Evolutionary conservation across 2,329 filamentous ascomycete genomes (phyloP).

Genomic region (Plenodomus tracheiphilus): DNA sequence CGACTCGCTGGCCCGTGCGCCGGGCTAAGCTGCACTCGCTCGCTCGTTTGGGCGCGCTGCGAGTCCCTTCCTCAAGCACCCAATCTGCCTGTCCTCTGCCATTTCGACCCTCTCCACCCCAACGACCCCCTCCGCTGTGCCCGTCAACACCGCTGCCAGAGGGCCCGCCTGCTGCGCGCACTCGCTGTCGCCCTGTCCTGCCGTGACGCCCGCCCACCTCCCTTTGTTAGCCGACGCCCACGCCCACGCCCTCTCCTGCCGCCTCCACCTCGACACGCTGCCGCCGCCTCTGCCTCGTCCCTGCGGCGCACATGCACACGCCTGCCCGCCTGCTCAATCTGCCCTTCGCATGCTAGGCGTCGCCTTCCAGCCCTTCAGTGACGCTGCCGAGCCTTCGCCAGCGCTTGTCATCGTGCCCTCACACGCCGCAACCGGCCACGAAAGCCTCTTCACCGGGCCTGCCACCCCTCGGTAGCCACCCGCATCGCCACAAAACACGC

Average conservation of each 20-base stretch:
- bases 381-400: slow-evolving; percentile 25
- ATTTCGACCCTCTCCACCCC: slow-evolving; percentile 27
- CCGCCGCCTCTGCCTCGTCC: slow-evolving; percentile 15
- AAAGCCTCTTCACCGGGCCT: slow-evolving; percentile 30
- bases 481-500: slow-evolving; percentile 10
- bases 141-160: too few relatives aligned
- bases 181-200: background rate
- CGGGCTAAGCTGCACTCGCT: slow-evolving; percentile 14
- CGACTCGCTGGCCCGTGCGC: slow-evolving; percentile 4
- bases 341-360: slow-evolving; percentile 21
- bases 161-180: background rate
- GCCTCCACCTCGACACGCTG: slow-evolving; percentile 20
- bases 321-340: slow-evolving; percentile 15
- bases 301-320: slow-evolving; percentile 29
- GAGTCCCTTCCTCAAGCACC: slow-evolving; percentile 14
- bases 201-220: background rate
- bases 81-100: slow-evolving; percentile 22
- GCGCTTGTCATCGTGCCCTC: slow-evolving; percentile 19
- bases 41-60: slow-evolving; percentile 11
- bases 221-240: slow-evolving; percentile 25
- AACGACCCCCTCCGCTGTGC: background rate
- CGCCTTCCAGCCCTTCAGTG: slow-evolving; percentile 15
- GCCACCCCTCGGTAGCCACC: slow-evolving; percentile 12
- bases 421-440: slow-evolving; percentile 30
- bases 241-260: slow-evolving; percentile 29